These are phyloP conservation scores for Crepidotus variabilis DNA, from an alignment of 768 basidiomycete genomes.

Conservation along the genomic window DNA sequence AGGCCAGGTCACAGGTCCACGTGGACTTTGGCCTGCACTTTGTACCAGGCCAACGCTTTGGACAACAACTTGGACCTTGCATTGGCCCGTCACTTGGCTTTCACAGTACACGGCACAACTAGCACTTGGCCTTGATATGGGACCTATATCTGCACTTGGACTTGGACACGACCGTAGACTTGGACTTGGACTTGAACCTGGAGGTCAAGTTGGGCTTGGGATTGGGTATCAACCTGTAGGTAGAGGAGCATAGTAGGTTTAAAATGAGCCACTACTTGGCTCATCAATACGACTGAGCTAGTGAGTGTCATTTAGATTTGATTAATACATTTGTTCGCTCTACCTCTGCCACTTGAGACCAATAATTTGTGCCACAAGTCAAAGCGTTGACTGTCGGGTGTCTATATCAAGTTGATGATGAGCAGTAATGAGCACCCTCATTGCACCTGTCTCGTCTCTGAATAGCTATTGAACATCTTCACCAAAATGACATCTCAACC, in stretches of 20 bases:
- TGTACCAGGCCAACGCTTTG: background rate
- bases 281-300: too few species aligned
- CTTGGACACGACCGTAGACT: background rate
- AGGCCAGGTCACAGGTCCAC: slow-evolving; percentile 4
- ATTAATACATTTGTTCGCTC: too few species aligned
- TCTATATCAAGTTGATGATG: background rate
- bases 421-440: background rate
- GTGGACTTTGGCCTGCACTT: background rate
- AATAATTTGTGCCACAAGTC: too few species aligned
- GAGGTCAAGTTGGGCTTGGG: background rate
- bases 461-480: too few species aligned
- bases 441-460: background rate
- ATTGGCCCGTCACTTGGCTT: background rate
- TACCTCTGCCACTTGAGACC: too few species aligned
- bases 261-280: background rate
- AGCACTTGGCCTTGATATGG: background rate
- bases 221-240: background rate
- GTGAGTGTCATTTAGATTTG: too few species aligned
- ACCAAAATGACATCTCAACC: background rate
- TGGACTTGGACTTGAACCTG: background rate
- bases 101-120: background rate
- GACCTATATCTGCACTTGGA: background rate
- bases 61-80: background rate
- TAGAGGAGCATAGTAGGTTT: background rate
- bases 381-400: too few species aligned